Conservation (phyloP, 2,329 filamentous ascomycete species). For the Scedosporium boydii region DNA sequence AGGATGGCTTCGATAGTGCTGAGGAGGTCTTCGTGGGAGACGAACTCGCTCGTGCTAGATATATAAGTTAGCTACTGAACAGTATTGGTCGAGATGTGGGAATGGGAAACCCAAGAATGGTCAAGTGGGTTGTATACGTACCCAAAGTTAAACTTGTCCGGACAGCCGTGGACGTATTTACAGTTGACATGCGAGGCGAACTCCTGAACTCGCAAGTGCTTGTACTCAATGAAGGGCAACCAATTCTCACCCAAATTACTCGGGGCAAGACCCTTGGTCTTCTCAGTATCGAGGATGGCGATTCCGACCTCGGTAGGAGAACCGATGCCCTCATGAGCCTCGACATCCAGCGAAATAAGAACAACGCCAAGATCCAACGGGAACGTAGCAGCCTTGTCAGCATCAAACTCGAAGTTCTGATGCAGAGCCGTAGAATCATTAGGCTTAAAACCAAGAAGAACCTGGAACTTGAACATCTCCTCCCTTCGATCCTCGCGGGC, state of each 20-base stretch:
- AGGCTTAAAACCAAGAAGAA: constrained; percentile 54
- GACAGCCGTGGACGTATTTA: constrained; percentile 61
- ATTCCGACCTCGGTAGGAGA: constrained; percentile 81
- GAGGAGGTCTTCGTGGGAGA: constrained; percentile 23
- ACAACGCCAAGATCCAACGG: constrained; percentile 26
- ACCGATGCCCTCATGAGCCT: constrained; percentile 63
- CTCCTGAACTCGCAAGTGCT: constrained; percentile 72
- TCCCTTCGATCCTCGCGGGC: constrained; percentile 31
- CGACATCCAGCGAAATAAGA: constrained; percentile 73
- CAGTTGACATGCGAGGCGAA: constrained; percentile 56
- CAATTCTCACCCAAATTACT: constrained; percentile 56
- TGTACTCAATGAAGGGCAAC: constrained; percentile 54
- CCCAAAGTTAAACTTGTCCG: constrained; percentile 68
- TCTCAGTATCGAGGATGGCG: constrained; percentile 63
- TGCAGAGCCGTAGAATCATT: background rate
- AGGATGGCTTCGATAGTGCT: constrained; percentile 27
- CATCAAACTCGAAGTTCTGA: background rate
- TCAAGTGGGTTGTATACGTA: constrained; percentile 24
- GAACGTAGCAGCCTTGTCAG: background rate
- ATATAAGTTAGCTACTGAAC: too few species aligned
- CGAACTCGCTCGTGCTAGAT: constrained; percentile 31
- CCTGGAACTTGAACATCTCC: constrained; percentile 54
- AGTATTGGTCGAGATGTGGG: too few species aligned
- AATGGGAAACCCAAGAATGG: background rate
- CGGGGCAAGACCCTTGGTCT: constrained; percentile 44